phyloP scores from a whole-genome alignment of 768 basidiomycete genomes.

The Gymnopilus dilepis region DNA sequence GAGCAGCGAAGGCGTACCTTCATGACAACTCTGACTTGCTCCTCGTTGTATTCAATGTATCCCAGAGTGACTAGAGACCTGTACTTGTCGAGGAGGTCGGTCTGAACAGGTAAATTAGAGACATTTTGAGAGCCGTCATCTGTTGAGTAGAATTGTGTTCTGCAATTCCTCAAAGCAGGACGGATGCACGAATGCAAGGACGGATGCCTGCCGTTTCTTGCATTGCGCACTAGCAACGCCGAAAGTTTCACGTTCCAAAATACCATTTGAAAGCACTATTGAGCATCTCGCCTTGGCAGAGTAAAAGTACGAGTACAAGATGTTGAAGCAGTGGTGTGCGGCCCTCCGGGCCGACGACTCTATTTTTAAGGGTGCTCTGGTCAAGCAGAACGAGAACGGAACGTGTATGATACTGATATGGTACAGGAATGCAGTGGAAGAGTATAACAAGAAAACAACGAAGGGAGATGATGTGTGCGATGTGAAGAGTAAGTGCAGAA shows the following conservation, averaged over 20 bases:
- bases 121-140: neutral
- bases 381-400: neutral
- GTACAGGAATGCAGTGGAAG: neutral
- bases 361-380: neutral
- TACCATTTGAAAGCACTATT: neutral
- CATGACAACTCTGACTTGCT: slow-evolving; percentile 54
- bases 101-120: slow-evolving; percentile 21
- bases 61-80: slow-evolving; percentile 51
- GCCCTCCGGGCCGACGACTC: neutral
- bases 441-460: neutral
- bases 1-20: slow-evolving; percentile 39
- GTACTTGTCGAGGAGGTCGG: slow-evolving; percentile 55
- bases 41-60: slow-evolving; percentile 52
- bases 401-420: slow-evolving; percentile 1
- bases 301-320: too few species aligned
- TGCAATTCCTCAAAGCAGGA: too few species aligned
- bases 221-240: neutral
- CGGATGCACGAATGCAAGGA: too few species aligned
- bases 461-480: neutral
- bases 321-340: neutral
- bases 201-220: too few species aligned
- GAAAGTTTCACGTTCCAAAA: neutral
- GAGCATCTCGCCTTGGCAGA: neutral
- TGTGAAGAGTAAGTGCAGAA: neutral
- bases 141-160: too few species aligned